Evolutionary conservation across 2,329 filamentous ascomycete species (phyloP), one percentile per base, ranked within the genome.

Genomic region (Tolypocladium amazonense): DNA sequence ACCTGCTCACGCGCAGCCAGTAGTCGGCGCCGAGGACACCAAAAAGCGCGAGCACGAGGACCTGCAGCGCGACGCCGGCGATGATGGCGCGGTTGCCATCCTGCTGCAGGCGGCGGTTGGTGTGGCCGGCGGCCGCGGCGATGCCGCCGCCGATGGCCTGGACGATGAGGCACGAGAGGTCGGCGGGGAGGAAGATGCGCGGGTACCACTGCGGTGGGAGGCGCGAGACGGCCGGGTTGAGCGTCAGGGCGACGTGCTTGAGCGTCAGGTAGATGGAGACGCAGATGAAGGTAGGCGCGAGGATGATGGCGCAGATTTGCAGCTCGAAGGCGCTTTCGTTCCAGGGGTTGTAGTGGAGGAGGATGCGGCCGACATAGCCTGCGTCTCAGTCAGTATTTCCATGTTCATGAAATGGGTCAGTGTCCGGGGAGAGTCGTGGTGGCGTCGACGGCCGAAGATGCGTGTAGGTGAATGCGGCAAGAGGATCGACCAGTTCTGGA

Each of bases 191-290:
- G 72, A 85, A 85, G 71, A 84, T 72, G 66, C 77, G 75, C 4
- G 82, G 82, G 69, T 82, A 84, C 64, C 76, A 75, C n/a, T 69
- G 71, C 23, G 82, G 78, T 4, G 73, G 74, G 60, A 85, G 66
- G 63, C 79, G 78, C n/a, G 81, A 83, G 58, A 82, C 73, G 43
- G 64, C 52, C 11, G 81, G 77, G 70, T 74, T 76, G 62, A 83
- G 73, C 55, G 76, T 71, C 39, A 81, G 71, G 60, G 79, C 76
- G 64, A 83, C 70, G 74, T 86, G 83, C 70, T 85, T 84, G 61
- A 87, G 79, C 4, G 81, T 85, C 33, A 88, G 79, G 73, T 87
- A 88, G 70, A 87, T 81, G 67, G 77, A 79, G 63, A 84, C 82
- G 71, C 83, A 84, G 71, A 86, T 75, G 61, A 87, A 77, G 37